phyloP scores from a whole-genome alignment of 2,329 filamentous ascomycete species.

The Xylaria sp. region DNA sequence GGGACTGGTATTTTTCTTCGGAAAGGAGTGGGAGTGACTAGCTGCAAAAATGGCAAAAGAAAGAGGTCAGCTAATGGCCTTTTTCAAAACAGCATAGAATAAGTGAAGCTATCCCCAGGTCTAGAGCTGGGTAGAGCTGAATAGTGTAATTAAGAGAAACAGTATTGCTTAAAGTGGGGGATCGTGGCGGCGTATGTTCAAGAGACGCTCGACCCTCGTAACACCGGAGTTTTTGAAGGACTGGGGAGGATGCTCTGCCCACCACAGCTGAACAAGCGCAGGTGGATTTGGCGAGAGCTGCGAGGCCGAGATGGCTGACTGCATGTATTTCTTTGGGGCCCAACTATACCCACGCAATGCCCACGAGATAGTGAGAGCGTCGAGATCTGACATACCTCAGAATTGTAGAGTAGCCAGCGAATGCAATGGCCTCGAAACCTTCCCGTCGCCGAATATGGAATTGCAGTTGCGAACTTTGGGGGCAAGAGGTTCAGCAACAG shows the following conservation, averaged over 20 bases:
- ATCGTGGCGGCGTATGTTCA: neutral
- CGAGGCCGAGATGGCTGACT: neutral
- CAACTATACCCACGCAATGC: neutral
- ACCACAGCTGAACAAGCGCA: slow-evolving; percentile 6
- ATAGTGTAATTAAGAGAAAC: neutral
- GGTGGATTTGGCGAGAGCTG: slow-evolving; percentile 2
- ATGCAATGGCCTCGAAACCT: neutral
- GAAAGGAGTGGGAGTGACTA: neutral
- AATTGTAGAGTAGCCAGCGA: neutral
- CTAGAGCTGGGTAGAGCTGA: neutral
- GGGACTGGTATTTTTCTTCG: slow-evolving; percentile 14
- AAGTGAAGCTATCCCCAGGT: neutral
- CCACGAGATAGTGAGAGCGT: neutral
- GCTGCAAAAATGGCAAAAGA: slow-evolving; percentile 1
- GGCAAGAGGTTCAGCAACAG: slow-evolving; percentile 3
- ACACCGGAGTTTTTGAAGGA: slow-evolving; percentile 10
- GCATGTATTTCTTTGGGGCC: neutral
- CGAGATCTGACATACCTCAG: neutral
- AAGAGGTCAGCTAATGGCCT: slow-evolving; percentile 10
- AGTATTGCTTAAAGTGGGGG: neutral
- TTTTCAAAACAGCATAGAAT: neutral
- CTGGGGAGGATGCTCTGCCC: slow-evolving; percentile 5
- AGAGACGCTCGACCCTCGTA: slow-evolving; percentile 1
- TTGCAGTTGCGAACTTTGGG: neutral
- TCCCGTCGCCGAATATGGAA: neutral